Evolutionary conservation across 2,329 filamentous ascomycete genomes (phyloP), one percentile per base, ranked within the genome.

Genomic region (Aspergillus neoniger): DNA sequence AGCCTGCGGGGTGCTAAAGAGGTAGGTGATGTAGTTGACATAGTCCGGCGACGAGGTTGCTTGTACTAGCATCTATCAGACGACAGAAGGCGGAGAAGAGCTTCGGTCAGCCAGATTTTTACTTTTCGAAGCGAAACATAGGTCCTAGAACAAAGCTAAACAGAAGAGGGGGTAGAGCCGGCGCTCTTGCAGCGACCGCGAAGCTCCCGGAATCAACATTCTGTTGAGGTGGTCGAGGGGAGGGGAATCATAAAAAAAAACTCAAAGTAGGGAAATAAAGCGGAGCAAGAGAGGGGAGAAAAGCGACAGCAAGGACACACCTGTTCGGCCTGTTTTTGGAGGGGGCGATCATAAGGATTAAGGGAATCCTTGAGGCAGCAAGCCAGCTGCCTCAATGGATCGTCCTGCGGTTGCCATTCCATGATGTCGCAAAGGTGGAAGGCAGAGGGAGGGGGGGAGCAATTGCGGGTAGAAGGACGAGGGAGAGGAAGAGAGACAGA

Each of bases 11-110:
- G 86, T 92, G 62, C 91, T 91, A 77, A 96, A 91, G 64, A 99
- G 86, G 77, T 91, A 97, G 68, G 91, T 91, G 48, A 99, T 88
- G 77, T 99, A 99, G 80, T 98, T 98, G 82, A 96, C 94, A 82
- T 97, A 91, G 76, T 98, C 94, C 52, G 93, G 93, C 10, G 91
- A 95, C 55, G 83, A 81, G 75, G 91, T 96, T 63, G 94, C 95
- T 80, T 96, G 91, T 67, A 87, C 84, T 70, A 99, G 91, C 91
- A 98, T 96, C 95, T 98, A 70, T 59, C 36, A 56, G 23, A 55
- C 21, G 50, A 14, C 52, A 55, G 19, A 36, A 30, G 28, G 52
- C 51, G 25, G 25, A 28, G 12, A 57, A 19, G 48, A 50, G 14
- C 39, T 41, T 39, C 36, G 14, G 57, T 72, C 54, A 73, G 67